These are phyloP conservation scores for Pilobolus umbonatus DNA, from an alignment of 192 early-diverging fungal species.

Conservation along the genomic window DNA sequence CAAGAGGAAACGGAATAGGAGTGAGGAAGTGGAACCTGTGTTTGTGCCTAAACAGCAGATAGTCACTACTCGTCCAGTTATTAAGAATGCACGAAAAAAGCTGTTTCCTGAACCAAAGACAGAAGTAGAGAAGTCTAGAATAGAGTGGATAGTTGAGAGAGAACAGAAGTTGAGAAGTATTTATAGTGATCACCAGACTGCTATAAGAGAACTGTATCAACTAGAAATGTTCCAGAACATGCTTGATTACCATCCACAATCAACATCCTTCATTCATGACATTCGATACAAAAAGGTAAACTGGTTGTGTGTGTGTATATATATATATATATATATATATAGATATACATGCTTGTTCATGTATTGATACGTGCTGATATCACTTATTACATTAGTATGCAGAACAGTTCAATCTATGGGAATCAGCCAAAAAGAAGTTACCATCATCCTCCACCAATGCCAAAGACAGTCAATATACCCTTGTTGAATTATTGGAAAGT, in stretches of 20 bases:
- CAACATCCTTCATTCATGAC: conserved; percentile 47
- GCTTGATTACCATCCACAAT: conserved; percentile 48
- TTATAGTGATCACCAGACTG: conserved; percentile 46
- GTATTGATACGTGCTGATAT: background rate
- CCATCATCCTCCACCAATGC: conserved; percentile 31
- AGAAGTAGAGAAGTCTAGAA: conserved; percentile 41
- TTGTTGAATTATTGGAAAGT: too few relatives aligned
- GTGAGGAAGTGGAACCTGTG: too few relatives aligned
- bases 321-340: background rate
- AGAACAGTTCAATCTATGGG: conserved; percentile 43
- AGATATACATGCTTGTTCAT: background rate
- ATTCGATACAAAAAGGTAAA: conserved; percentile 43
- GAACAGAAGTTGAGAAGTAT: conserved; percentile 40
- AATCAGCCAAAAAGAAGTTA: conserved; percentile 39
- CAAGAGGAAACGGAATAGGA: conserved; percentile 2
- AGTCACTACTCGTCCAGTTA: too few relatives aligned
- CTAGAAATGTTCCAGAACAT: conserved; percentile 48
- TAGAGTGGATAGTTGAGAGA: conserved; percentile 32
- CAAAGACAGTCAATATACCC: too few relatives aligned
- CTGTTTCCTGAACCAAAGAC: conserved; percentile 24
- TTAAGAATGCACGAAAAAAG: conserved; percentile 1
- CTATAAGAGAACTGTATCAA: conserved; percentile 56
- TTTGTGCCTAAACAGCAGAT: too few relatives aligned
- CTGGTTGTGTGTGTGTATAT: background rate
- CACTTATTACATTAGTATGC: conserved; percentile 26